Base-by-base conservation (phyloP, 2,329 filamentous ascomycete species). In the Epicoccum nigrum region DNA sequence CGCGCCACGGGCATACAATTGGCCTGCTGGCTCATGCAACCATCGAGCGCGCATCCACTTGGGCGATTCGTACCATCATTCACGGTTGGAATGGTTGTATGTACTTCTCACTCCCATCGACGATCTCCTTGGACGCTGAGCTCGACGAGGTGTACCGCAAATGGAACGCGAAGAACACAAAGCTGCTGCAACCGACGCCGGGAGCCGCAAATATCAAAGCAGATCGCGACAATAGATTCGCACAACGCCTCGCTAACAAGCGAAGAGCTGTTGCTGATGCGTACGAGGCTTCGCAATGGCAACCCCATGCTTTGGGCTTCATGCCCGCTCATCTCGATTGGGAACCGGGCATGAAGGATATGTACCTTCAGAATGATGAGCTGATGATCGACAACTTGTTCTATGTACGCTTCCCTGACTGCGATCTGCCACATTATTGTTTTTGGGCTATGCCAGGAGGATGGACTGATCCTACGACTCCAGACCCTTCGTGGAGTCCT, bases 341-440 rank as follows among this genome's bases (percentile, higher is more conserved):
- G 35, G 50, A 51, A 4, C 17, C 16, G 20, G 30, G 11, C 31
- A 40, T 37, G 6, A 4, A 37, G 7, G 9, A 2, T 6, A 4
- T 4, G 11, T 9, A 27, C 1, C 21, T 50, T 9, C 17, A 55
- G 12, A 16, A 33, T 17, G 16, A 15, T 1, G 4, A 46, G 13
- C 41, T 35, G 7, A 35, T 35, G 4, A 31, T 69, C 1, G 56
- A 61, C 0, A 65, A 60, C 11, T 31, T 72, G 13, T 69, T 60
- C 38, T 73, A 58, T 30, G 54, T 72, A 1, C 59, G 65, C 9
- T 69, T 70, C 28, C 49, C 35, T 2, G 59, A 60, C 2, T 65
- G 62, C 31, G 60, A 67, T 37, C 43, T 72, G 1, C 70, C 70
- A 16, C 66, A 68, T 38, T 73, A 69, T 48, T 69, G 63, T 27